Percentiles rank a stretch among this genome's conserved stretches.
Evolutionary conservation across 2,329 filamentous ascomycete species (phyloP).

Genomic region (Colletotrichum incanum): DNA sequence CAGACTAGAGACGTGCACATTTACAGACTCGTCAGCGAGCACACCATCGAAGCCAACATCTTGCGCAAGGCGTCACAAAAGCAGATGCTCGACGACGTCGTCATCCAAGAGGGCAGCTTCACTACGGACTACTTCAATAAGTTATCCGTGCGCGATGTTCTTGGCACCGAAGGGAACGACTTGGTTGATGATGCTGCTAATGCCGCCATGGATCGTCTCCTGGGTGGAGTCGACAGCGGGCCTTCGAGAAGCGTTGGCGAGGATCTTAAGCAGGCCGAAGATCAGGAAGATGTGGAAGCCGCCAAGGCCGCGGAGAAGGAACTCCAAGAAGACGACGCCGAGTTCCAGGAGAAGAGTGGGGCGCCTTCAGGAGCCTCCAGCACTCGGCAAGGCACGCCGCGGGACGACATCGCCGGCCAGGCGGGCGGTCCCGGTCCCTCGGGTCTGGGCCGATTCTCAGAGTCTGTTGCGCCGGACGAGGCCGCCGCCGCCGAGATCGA

Average conservation of each 20-base stretch:
- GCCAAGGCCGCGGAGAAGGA: constrained; percentile 92
- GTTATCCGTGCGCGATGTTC: constrained; percentile 79
- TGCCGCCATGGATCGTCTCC: constrained; percentile 87
- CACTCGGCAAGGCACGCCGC: constrained; percentile 67
- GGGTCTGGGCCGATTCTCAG: constrained; percentile 56
- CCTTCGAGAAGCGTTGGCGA: constrained; percentile 76
- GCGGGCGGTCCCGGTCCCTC: constrained; percentile 50
- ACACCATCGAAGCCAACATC: constrained; percentile 98
- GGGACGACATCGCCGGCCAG: constrained; percentile 54
- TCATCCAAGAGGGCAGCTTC: constrained; percentile 98
- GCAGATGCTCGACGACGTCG: constrained; percentile 96
- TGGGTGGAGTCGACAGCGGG: constrained; percentile 76
- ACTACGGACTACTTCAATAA: constrained; percentile 97
- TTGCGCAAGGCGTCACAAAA: constrained; percentile 97
- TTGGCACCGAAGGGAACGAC: constrained; percentile 71
- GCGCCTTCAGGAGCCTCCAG: constrained; percentile 65
- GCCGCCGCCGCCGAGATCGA: constrained; percentile 63
- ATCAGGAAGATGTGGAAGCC: constrained; percentile 90
- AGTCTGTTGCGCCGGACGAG: constrained; percentile 54
- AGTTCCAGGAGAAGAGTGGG: constrained; percentile 79
- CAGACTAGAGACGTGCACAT: constrained; percentile 99
- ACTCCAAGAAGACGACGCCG: constrained; percentile 86
- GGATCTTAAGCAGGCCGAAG: constrained; percentile 90
- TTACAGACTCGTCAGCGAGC: constrained; percentile 92
- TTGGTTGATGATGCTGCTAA: constrained; percentile 78